Evolutionary conservation across 495 filamentous ascomycete species (phyloP).

Genomic region (Aspergillus carlsbadensis): DNA sequence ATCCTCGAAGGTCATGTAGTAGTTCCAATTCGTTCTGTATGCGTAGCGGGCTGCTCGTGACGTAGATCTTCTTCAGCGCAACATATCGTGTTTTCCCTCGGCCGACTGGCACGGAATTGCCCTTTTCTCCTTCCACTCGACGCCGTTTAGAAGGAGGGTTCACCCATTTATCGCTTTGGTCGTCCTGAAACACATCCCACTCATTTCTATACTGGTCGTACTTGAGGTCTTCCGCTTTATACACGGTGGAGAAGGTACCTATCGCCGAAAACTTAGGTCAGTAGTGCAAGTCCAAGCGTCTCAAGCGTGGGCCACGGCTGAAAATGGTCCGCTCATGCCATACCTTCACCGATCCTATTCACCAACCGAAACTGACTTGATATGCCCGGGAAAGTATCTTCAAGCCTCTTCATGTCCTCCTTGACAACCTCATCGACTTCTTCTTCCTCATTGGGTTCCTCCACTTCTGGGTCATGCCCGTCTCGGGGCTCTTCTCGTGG

Average conservation of each 20-base stretch:
- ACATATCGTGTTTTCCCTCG: constrained; percentile 68
- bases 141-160: constrained; percentile 58
- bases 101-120: constrained; percentile 24
- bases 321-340: neutral
- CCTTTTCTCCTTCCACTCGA: constrained; percentile 32
- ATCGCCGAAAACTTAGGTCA: constrained; percentile 8
- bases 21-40: constrained; percentile 97
- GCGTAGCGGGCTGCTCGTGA: constrained; percentile 86
- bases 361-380: constrained; percentile 81
- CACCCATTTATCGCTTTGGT: constrained; percentile 60
- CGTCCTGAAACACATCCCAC: constrained; percentile 70
- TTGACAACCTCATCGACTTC: constrained; percentile 69
- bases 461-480: constrained; percentile 37
- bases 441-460: constrained; percentile 50
- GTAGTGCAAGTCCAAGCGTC: neutral
- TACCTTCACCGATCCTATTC: constrained; percentile 96
- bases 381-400: constrained; percentile 80
- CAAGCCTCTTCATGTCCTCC: constrained; percentile 83
- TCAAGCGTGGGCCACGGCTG: neutral
- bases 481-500: constrained; percentile 25
- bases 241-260: constrained; percentile 98
- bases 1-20: constrained; percentile 84
- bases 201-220: constrained; percentile 82
- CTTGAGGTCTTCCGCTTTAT: constrained; percentile 94
- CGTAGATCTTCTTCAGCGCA: constrained; percentile 98